A percentile compares a stretch with the other conserved stretches of the same genome.
Conservation (phyloP, 1,284 basidiomycete genomes). For the Ustilago nuda region DNA sequence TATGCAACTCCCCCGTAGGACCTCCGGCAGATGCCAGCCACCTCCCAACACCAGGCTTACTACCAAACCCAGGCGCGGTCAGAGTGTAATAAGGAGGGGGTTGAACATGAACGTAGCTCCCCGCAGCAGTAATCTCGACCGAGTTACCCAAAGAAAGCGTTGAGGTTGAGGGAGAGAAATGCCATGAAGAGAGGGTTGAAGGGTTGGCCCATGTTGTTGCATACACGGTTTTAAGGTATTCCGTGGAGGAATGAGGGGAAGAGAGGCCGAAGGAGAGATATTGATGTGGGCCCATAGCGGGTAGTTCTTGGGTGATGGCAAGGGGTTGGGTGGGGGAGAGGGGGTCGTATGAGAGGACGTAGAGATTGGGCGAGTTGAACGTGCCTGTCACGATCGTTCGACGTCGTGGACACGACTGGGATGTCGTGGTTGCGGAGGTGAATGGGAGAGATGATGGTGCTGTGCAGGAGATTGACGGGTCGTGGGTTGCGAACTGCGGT, state of each 20-base stretch:
- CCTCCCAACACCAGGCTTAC: conserved; percentile 16
- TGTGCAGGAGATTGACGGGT: conserved; percentile 17
- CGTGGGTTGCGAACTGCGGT: conserved; percentile 4
- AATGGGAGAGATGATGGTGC: background rate
- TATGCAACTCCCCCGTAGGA: conserved; percentile 63
- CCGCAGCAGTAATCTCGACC: conserved; percentile 49
- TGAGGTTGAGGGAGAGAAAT: conserved; percentile 14
- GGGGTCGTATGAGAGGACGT: conserved; percentile 54
- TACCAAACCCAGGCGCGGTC: conserved; percentile 51
- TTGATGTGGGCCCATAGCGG: conserved; percentile 55
- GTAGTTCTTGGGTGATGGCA: conserved; percentile 21
- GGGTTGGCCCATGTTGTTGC: conserved; percentile 59
- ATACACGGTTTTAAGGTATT: conserved; percentile 42
- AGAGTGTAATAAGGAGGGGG: conserved; percentile 36
- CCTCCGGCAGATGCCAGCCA: conserved; percentile 60
- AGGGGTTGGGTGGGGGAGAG: conserved; percentile 21
- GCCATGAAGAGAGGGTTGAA: conserved; percentile 52
- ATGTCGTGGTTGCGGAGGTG: background rate
- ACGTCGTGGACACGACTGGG: conserved; percentile 25
- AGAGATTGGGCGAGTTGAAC: conserved; percentile 57
- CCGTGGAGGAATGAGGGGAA: background rate
- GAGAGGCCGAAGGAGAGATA: conserved; percentile 49
- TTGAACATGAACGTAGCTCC: conserved; percentile 60
- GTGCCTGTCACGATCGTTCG: conserved; percentile 57
- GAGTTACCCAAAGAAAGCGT: conserved; percentile 19